A percentile compares a stretch with the other conserved stretches of the same genome.
phyloP scores from a whole-genome alignment of 208 protist species.

The Trypanosomatidae sp. region DNA sequence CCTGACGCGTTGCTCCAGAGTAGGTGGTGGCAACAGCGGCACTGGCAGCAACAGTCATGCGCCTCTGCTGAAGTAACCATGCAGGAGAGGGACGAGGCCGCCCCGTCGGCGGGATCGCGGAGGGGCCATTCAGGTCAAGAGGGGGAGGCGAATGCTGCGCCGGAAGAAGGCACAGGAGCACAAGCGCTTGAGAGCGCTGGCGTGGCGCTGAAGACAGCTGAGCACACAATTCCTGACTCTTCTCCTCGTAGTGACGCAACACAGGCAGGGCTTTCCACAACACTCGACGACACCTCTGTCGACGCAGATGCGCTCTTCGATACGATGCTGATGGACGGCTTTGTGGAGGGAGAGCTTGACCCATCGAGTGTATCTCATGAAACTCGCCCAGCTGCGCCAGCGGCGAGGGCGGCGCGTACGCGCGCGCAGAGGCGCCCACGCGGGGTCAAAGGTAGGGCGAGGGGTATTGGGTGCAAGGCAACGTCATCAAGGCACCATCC shows the following conservation, averaged over 20 bases:
- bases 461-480: background rate
- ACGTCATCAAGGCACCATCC: background rate
- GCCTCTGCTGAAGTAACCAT: background rate
- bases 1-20: conserved; percentile 45
- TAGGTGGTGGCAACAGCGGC: conserved; percentile 42
- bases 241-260: background rate
- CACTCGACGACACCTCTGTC: conserved; percentile 1
- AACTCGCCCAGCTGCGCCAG: background rate
- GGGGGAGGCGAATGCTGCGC: background rate
- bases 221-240: background rate
- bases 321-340: conserved; percentile 18
- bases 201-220: background rate
- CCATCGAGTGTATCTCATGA: background rate
- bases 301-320: conserved; percentile 19
- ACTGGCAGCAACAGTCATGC: background rate
- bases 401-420: background rate
- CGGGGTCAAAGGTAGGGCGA: background rate
- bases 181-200: background rate
- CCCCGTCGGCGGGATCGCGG: background rate
- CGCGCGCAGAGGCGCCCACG: background rate
- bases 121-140: background rate
- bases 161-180: background rate
- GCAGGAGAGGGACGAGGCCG: background rate
- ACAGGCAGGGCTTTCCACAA: background rate
- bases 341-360: background rate